Conservation (phyloP, 441 rosid species). For the Adansonia madagascariensis region DNA sequence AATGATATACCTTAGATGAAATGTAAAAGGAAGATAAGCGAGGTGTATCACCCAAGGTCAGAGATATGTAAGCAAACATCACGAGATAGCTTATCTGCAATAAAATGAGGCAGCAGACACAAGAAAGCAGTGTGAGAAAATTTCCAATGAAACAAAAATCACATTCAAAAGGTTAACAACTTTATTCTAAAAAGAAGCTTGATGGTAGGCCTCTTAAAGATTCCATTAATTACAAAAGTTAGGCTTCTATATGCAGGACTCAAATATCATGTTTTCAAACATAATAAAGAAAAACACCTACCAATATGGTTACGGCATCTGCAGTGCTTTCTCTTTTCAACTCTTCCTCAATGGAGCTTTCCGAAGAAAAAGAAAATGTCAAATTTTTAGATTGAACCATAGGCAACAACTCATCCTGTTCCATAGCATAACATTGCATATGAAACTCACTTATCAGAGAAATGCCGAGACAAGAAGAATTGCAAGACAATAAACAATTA, state of each 20-base stretch:
- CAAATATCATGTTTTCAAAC: conserved; percentile 17
- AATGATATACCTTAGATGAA: conserved; percentile 75
- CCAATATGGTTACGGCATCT: conserved; percentile 90
- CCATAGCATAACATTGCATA: conserved; percentile 27
- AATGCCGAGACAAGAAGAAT: conserved; percentile 14
- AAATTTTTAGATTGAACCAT: conserved; percentile 70
- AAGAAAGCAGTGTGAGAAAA: conserved; percentile 4
- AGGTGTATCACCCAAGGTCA: conserved; percentile 83
- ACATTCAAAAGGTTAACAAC: neutral
- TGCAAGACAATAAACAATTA: conserved; percentile 13
- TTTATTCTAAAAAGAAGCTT: neutral
- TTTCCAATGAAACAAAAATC: neutral
- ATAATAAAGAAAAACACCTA: conserved; percentile 35
- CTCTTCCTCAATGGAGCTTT: conserved; percentile 96
- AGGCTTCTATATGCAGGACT: neutral
- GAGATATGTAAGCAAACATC: conserved; percentile 97
- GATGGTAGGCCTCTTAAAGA: neutral
- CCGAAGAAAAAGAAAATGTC: conserved; percentile 90
- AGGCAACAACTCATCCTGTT: conserved; percentile 85
- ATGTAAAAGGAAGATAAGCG: conserved; percentile 71
- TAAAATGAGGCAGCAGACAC: conserved; percentile 29
- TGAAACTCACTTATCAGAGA: conserved; percentile 20
- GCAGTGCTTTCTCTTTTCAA: conserved; percentile 97
- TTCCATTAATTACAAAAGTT: conserved; percentile 14
- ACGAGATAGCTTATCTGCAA: conserved; percentile 97